A percentile compares a stretch with the other conserved stretches of the same genome.
Conservation (phyloP, 1,284 basidiomycete genomes). For the Quambalaria eucalypti region DNA sequence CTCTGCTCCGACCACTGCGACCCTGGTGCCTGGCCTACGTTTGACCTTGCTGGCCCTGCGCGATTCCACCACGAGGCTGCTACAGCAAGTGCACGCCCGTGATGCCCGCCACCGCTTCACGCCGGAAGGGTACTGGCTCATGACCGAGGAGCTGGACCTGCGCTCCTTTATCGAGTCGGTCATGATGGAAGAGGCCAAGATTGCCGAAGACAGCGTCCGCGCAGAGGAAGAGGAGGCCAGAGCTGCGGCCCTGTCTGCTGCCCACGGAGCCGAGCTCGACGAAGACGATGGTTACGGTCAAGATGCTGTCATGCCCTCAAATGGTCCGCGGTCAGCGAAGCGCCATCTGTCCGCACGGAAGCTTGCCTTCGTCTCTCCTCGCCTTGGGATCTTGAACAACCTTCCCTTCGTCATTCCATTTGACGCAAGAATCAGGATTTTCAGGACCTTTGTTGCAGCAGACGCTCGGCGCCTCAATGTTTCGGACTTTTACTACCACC, state of each 20-base stretch:
- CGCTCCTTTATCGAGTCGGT: constrained; percentile 82
- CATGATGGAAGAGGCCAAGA: constrained; percentile 50
- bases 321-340: constrained; percentile 12
- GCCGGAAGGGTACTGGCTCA: constrained; percentile 68
- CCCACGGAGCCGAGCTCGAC: constrained; percentile 2
- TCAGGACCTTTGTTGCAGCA: constrained; percentile 67
- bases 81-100: constrained; percentile 41
- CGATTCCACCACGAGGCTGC: constrained; percentile 22
- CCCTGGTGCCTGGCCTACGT: neutral
- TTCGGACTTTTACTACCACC: constrained; percentile 5
- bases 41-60: constrained; percentile 16
- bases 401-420: constrained; percentile 96
- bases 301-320: constrained; percentile 7
- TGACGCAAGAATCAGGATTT: constrained; percentile 76
- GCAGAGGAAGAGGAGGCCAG: constrained; percentile 7
- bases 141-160: constrained; percentile 62
- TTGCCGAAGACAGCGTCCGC: constrained; percentile 5
- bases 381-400: constrained; percentile 83
- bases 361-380: constrained; percentile 66
- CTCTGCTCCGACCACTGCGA: neutral
- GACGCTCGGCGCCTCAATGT: constrained; percentile 48
- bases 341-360: constrained; percentile 54
- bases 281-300: constrained; percentile 5
- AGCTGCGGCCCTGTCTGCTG: neutral
- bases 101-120: constrained; percentile 26